phyloP scores from a whole-genome alignment of 2,329 filamentous ascomycete species.

The Ramularia endophylla region DNA sequence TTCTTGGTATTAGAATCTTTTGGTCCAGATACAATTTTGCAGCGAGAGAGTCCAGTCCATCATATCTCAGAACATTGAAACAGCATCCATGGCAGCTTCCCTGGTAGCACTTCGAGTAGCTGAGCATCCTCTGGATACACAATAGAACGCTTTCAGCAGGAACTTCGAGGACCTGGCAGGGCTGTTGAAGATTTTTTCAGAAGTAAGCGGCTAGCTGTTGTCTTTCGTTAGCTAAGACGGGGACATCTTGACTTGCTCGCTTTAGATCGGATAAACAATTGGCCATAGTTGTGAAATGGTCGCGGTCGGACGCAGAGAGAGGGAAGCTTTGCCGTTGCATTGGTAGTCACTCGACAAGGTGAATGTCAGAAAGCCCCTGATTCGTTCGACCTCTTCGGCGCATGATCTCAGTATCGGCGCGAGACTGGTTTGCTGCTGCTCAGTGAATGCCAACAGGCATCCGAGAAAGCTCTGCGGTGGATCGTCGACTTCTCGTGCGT shows the following conservation, averaged over 20 bases:
- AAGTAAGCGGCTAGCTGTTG: conserved; percentile 1
- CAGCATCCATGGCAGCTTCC: background rate
- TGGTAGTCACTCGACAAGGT: background rate
- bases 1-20: background rate
- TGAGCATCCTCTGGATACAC: background rate
- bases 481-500: too few species aligned
- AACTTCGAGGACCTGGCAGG: background rate
- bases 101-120: background rate
- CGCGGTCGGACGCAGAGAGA: conserved; percentile 3
- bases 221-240: background rate
- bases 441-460: too few species aligned
- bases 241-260: background rate
- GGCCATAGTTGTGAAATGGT: conserved; percentile 1
- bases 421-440: too few species aligned
- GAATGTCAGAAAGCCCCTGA: background rate
- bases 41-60: background rate
- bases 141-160: background rate
- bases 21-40: conserved; percentile 1
- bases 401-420: too few species aligned
- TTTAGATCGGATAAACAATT: background rate
- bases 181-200: conserved; percentile 3
- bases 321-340: background rate
- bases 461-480: too few species aligned
- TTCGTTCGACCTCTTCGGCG: too few species aligned
- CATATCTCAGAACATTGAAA: background rate